Conservation (phyloP, 495 filamentous ascomycete genomes). For the Podospora australis region DNA sequence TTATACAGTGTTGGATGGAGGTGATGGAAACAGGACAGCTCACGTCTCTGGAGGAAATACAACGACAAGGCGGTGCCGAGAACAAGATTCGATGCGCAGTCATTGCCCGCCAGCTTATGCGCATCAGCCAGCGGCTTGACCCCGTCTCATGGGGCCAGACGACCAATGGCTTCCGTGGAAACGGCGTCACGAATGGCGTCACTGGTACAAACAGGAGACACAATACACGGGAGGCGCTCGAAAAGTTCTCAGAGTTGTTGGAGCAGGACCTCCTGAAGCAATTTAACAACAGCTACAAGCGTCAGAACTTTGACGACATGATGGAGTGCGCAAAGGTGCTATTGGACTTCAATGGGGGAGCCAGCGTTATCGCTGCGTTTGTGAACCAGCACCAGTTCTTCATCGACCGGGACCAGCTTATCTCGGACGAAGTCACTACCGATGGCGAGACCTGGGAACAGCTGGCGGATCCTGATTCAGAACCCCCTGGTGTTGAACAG, state of each 20-base stretch:
- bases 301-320: slow-evolving; percentile 95
- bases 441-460: slow-evolving; percentile 84
- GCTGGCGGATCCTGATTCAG: slow-evolving; percentile 87
- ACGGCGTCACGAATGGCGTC: slow-evolving; percentile 49
- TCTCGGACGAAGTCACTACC: slow-evolving; percentile 79
- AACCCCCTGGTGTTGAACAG: slow-evolving; percentile 83
- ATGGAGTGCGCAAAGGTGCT: slow-evolving; percentile 88
- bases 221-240: slow-evolving; percentile 84
- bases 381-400: slow-evolving; percentile 99
- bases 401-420: slow-evolving; percentile 83
- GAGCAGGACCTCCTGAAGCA: slow-evolving; percentile 94
- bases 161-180: slow-evolving; percentile 45
- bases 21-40: slow-evolving; percentile 81
- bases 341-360: slow-evolving; percentile 90
- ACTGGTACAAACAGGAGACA: slow-evolving; percentile 33
- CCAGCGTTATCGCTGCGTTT: slow-evolving; percentile 88
- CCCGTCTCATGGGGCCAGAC: slow-evolving; percentile 62
- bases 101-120: slow-evolving; percentile 81
- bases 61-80: slow-evolving; percentile 70
- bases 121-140: slow-evolving; percentile 80
- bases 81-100: slow-evolving; percentile 84
- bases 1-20: slow-evolving; percentile 93
- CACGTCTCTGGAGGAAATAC: slow-evolving; percentile 70
- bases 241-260: slow-evolving; percentile 91
- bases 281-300: slow-evolving; percentile 92